These are phyloP conservation scores for Melaleuca quinquenervia DNA, from an alignment of 345 rosid species.

Conservation along the genomic window DNA sequence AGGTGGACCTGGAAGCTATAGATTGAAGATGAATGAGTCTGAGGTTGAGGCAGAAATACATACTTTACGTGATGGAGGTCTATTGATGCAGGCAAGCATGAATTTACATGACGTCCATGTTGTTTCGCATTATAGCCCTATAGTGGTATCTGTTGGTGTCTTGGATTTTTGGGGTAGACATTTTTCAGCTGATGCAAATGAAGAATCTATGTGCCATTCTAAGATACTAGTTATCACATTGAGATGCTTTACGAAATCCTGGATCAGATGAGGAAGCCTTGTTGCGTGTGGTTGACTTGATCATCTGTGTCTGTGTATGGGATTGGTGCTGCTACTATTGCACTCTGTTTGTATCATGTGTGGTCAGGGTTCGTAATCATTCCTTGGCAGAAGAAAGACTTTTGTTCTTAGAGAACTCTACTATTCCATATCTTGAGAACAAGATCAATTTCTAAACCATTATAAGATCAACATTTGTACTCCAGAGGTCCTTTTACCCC, in stretches of 20 bases:
- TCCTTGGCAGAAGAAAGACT: not conserved
- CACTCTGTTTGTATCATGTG: not conserved
- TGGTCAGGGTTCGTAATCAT: not conserved
- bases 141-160: not conserved
- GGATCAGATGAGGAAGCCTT: not conserved
- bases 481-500: not conserved
- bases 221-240: not conserved
- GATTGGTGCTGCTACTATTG: not conserved
- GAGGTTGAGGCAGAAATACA: constrained; percentile 95
- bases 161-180: not conserved
- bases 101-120: not conserved
- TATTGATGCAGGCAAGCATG: constrained; percentile 89
- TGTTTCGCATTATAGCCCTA: not conserved
- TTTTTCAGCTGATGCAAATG: not conserved
- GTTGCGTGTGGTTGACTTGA: not conserved
- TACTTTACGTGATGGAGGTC: constrained; percentile 97
- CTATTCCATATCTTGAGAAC: not conserved
- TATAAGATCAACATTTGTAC: not conserved
- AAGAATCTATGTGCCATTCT: not conserved
- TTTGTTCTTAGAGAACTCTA: not conserved
- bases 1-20: constrained; percentile 92
- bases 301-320: not conserved
- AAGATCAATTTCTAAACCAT: not conserved
- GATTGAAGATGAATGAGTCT: constrained; percentile 77
- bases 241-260: not conserved